Evolutionary conservation across 768 basidiomycete genomes (phyloP), one percentile per base, ranked within the genome.

Genomic region (Daedaleopsis sinensis): DNA sequence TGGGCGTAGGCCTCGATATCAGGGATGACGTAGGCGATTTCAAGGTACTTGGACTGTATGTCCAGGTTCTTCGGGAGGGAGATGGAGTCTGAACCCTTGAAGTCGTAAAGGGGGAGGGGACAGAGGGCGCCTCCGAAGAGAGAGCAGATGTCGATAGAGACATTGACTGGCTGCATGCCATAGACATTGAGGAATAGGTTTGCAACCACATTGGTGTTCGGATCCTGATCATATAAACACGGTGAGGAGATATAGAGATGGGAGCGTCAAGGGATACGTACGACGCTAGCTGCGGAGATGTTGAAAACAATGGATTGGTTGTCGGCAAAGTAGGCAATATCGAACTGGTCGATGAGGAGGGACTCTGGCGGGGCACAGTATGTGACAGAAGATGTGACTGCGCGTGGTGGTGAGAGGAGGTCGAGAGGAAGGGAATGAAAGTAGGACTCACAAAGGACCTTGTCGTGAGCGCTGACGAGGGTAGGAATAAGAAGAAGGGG

Each of bases 1-100:
- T 94, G 90, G 0, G 87, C 94, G 68, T 85, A 94, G 18, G 91
- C 94, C 72, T 98, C 94, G 6, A 98, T 80, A 74, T 99, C 92
- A 5, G 96, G 96, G 39, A 99, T 89, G 44, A 80, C 76, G 73
- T 87, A 99, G 0, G 92, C 94, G 54, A 96, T 91, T 21, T 73
- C 73, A 0, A 95, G 94, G n/a, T 96, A 80, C 59, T 77, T 74
- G 39, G 78, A 74, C 21, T 79, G 68, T 44, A 93, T 77, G 44
- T 82, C 80, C 48, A 89, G 72, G 35, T 42, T 46, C 35, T 80
- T 69, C 0, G 91, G 90, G 0, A 94, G 77, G 3, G 82, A 76
- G 55, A 94, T 75, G 3, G 87, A 82, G 69, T 90, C 88, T 6
- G 87, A 82, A 50, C 94, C 94, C n/a, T 86, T 88, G 70, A 97